Evolutionary conservation across 202 grass and related monocot genomes (phyloP).

Genomic region (Carex sylvatica): DNA sequence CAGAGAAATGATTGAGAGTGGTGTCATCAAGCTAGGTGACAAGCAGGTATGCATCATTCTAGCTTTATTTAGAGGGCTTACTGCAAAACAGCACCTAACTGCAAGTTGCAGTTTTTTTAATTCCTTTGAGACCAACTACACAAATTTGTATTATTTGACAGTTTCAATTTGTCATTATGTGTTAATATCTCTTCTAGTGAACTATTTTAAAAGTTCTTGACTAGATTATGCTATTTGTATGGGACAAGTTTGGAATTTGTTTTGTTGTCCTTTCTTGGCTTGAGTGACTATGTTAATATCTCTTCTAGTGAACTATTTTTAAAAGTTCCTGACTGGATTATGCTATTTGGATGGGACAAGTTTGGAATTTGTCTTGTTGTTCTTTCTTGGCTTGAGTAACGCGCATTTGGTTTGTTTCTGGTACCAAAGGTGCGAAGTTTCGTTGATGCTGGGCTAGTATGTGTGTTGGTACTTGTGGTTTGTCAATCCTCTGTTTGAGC

Average conservation of each 20-base stretch:
- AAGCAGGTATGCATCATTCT: conserved; percentile 60
- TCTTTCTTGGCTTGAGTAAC: not conserved
- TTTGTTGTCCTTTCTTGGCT: too few relatives aligned
- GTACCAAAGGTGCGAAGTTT: not conserved
- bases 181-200: not conserved
- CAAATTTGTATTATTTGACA: conserved; percentile 6
- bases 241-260: not conserved
- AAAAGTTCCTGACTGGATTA: not conserved
- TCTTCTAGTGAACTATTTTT: not conserved
- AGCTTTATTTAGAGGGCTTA: conserved; percentile 1
- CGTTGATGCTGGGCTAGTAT: not conserved
- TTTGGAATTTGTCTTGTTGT: not conserved
- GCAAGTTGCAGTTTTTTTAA: not conserved
- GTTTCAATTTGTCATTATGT: conserved; percentile 7
- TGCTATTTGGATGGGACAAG: not conserved
- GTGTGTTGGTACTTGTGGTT: not conserved
- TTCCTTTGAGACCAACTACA: not conserved
- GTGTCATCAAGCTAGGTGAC: conserved; percentile 93
- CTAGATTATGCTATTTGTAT: not conserved
- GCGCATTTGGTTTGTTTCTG: not conserved
- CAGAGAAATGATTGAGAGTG: conserved; percentile 98
- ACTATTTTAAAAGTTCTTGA: not conserved
- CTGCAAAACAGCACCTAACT: not conserved
- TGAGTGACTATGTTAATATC: not conserved
- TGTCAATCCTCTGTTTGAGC: not conserved